Percentiles rank a stretch among this genome's conserved stretches.
phyloP scores from a whole-genome alignment of 257 asterid genomes.

The Przewalskia tangutica region DNA sequence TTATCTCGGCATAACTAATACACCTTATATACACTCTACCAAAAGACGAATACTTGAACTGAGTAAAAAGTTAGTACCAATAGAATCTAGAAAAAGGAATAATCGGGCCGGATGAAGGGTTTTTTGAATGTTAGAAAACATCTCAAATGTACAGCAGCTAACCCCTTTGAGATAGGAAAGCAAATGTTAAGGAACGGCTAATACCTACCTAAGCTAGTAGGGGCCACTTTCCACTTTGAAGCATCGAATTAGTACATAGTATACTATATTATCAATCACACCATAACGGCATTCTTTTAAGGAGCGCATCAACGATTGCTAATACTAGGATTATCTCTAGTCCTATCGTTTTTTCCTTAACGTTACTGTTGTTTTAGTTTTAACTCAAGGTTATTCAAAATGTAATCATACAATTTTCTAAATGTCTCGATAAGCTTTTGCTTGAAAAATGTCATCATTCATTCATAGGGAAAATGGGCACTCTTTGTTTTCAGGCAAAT shows the following conservation, averaged over 20 bases:
- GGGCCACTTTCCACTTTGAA: background rate
- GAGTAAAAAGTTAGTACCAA: too few species aligned
- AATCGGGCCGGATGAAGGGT: too few species aligned
- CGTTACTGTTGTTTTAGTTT: background rate
- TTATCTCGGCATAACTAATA: too few species aligned
- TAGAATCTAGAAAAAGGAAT: too few species aligned
- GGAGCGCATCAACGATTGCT: background rate
- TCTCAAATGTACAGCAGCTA: background rate
- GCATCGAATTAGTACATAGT: background rate
- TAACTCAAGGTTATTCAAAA: conserved; percentile 1
- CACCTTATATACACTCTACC: too few species aligned
- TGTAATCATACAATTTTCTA: background rate
- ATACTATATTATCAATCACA: too few species aligned
- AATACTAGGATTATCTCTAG: background rate
- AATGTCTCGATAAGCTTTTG: background rate
- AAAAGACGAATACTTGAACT: too few species aligned
- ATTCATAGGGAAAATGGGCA: conserved; percentile 4
- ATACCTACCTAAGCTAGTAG: background rate
- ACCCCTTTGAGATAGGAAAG: background rate
- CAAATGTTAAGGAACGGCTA: conserved; percentile 8
- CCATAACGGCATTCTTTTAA: background rate
- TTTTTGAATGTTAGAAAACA: too few species aligned
- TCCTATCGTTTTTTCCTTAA: background rate
- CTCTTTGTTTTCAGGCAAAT: conserved; percentile 1
- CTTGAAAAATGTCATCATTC: background rate